These are phyloP conservation scores for Pseudocohnilembus persalinus DNA, from an alignment of 169 alveolate genomes.

Conservation along the genomic window DNA sequence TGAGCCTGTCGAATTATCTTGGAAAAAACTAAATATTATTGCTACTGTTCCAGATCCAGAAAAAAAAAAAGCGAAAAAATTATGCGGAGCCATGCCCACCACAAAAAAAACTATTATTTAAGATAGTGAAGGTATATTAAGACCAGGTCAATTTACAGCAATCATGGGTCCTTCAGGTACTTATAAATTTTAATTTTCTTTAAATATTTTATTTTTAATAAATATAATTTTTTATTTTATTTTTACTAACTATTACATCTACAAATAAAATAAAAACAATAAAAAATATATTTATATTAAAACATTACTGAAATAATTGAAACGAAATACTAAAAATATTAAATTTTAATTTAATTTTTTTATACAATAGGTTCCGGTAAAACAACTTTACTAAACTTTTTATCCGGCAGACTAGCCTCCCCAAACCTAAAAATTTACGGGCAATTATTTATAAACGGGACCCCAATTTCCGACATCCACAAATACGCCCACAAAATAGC, in stretches of 20 bases:
- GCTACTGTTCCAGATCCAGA: background rate
- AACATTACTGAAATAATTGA: background rate
- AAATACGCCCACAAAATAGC: slow-evolving; percentile 69
- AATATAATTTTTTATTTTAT: background rate
- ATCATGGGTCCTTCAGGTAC: slow-evolving; percentile 65
- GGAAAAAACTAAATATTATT: background rate
- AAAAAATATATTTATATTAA: background rate
- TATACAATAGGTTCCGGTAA: slow-evolving; percentile 88
- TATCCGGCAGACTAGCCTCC: slow-evolving; percentile 77
- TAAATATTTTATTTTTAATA: background rate
- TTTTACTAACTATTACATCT: background rate
- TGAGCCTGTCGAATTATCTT: background rate
- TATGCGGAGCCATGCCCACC: background rate
- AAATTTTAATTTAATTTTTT: background rate
- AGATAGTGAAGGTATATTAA: slow-evolving; percentile 37
- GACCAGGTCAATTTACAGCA: slow-evolving; percentile 60
- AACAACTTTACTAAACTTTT: slow-evolving; percentile 88
- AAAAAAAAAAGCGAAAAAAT: background rate
- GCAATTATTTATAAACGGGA: slow-evolving; percentile 45
- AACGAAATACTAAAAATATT: background rate
- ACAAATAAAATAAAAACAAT: background rate
- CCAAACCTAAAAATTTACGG: slow-evolving; percentile 50
- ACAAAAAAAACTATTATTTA: too few relatives aligned
- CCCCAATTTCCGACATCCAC: slow-evolving; percentile 37
- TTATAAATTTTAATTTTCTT: background rate